Evolutionary conservation across 148 eudicot species (phyloP).

Genomic region (Diospyros kaki): DNA sequence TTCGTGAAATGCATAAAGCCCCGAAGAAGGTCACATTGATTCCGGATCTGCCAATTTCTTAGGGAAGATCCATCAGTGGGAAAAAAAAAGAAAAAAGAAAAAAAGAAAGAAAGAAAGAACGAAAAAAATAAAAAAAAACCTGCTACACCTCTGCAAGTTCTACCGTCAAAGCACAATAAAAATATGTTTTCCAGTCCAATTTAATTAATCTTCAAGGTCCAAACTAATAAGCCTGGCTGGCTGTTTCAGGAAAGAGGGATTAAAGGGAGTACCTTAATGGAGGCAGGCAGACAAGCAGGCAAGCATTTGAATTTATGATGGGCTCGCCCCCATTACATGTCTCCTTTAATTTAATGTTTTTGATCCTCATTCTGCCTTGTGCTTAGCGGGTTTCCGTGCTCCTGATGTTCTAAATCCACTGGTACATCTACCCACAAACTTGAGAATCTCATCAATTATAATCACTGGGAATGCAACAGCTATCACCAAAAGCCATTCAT

Average conservation of each 20-base stretch:
- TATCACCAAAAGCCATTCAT: constrained; percentile 54
- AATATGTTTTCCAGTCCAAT: constrained; percentile 5
- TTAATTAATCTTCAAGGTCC: constrained; percentile 6
- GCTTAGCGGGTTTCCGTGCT: constrained; percentile 17
- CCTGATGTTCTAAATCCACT: constrained; percentile 20
- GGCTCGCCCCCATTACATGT: neutral
- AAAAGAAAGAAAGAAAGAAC: neutral
- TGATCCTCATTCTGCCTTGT: constrained; percentile 38
- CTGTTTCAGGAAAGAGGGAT: neutral
- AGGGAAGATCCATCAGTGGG: neutral
- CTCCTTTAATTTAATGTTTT: neutral
- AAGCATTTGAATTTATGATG: neutral
- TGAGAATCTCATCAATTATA: constrained; percentile 64
- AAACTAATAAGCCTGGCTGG: constrained; percentile 3
- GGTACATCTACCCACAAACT: constrained; percentile 55
- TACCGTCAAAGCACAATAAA: neutral
- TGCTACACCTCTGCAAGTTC: neutral
- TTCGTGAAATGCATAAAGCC: too few relatives aligned
- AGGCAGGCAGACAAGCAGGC: neutral
- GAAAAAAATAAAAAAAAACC: neutral
- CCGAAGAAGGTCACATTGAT: too few relatives aligned
- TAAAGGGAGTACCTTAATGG: neutral
- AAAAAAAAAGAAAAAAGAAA: too few relatives aligned
- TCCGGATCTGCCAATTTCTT: neutral
- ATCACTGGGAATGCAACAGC: constrained; percentile 56